phyloP scores from a whole-genome alignment of 2,329 filamentous ascomycete species.

The Xylaria digitata region DNA sequence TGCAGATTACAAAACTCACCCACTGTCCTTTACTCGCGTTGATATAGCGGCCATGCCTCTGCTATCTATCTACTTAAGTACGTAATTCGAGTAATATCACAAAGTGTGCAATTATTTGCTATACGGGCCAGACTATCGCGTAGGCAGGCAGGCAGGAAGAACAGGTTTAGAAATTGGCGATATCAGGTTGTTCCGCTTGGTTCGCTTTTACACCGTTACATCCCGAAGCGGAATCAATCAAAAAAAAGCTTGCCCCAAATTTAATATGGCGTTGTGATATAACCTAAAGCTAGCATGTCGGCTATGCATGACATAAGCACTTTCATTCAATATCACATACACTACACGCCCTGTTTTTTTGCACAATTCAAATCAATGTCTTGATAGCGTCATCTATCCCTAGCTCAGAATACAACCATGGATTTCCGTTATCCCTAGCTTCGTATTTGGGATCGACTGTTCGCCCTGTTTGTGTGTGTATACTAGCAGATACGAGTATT shows the following conservation, averaged over 20 bases:
- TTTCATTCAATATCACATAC: not conserved
- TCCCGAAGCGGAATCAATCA: not conserved
- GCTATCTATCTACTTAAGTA: not conserved
- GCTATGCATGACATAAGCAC: no score
- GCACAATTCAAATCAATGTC: not conserved
- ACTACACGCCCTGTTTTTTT: conserved; percentile 12
- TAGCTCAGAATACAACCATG: not conserved
- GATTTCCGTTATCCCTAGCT: not conserved
- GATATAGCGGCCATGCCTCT: not conserved
- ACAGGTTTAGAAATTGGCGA: not conserved
- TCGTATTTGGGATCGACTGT: not conserved
- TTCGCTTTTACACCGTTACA: not conserved
- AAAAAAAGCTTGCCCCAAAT: not conserved
- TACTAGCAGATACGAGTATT: not conserved
- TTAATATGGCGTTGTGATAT: conserved; percentile 4
- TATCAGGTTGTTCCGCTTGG: not conserved
- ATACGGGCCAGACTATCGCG: not conserved
- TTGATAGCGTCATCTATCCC: not conserved
- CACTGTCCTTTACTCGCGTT: not conserved
- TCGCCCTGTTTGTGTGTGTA: conserved; percentile 24
- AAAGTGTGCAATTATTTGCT: not conserved
- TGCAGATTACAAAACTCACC: not conserved
- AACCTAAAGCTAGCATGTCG: not conserved
- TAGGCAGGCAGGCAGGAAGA: not conserved
- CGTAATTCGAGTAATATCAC: not conserved